Evolutionary conservation across 129 eudicot species (phyloP).

Genomic region (Flaveria linearis): DNA sequence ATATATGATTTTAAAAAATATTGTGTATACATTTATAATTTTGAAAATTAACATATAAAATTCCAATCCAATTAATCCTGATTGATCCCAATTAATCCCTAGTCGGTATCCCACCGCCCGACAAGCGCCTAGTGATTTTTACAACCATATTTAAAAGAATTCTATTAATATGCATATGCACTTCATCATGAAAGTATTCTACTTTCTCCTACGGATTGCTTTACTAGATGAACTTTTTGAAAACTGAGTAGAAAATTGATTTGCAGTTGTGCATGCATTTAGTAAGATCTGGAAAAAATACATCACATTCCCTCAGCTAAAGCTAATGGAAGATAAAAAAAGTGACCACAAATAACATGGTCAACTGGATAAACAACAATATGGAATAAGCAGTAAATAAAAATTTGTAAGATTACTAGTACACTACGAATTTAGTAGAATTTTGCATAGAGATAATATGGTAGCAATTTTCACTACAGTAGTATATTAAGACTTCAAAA

Average conservation of each 20-base stretch:
- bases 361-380: not conserved
- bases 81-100: too few relatives aligned
- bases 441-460: slow-evolving; percentile 63
- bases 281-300: not conserved
- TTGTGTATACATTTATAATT: too few relatives aligned
- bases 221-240: not conserved
- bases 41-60: too few relatives aligned
- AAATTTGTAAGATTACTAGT: slow-evolving; percentile 24
- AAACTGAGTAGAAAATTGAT: not conserved
- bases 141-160: not conserved
- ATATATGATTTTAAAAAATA: too few relatives aligned
- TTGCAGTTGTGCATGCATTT: slow-evolving; percentile 14
- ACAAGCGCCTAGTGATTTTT: too few relatives aligned
- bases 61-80: too few relatives aligned
- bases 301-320: slow-evolving; percentile 2
- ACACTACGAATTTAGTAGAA: slow-evolving; percentile 34
- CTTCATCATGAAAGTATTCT: not conserved
- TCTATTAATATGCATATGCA: not conserved
- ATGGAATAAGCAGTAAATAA: not conserved
- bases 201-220: not conserved
- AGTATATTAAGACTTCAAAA: not conserved
- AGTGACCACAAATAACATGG: not conserved
- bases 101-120: too few relatives aligned
- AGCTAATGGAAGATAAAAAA: not conserved
- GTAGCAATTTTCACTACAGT: slow-evolving; percentile 24